phyloP scores from a whole-genome alignment of 768 basidiomycete genomes.

The Tephrocybe rancida region DNA sequence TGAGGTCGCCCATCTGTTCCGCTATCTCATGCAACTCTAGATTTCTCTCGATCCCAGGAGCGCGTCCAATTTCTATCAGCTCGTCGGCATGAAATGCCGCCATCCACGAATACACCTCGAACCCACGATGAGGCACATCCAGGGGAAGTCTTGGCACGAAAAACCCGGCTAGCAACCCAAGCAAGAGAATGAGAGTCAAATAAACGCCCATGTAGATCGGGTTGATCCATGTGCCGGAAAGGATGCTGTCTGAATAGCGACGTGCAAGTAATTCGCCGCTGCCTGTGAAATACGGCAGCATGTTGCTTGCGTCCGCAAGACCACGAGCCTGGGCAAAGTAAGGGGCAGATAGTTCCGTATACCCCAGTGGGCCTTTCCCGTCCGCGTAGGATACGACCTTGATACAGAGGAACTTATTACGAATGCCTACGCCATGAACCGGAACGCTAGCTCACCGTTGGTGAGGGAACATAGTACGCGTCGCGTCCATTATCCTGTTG shows the following conservation, averaged over 20 bases:
- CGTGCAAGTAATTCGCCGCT: conserved; percentile 36
- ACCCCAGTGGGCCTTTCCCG: conserved; percentile 37
- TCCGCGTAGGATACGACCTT: conserved; percentile 40
- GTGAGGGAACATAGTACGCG: conserved; percentile 40
- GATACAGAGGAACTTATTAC: not conserved
- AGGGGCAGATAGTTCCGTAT: conserved; percentile 35
- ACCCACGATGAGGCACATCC: conserved; percentile 29
- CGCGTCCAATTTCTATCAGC: conserved; percentile 22
- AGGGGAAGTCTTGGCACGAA: conserved; percentile 30
- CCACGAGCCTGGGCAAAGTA: conserved; percentile 35
- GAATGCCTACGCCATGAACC: not conserved
- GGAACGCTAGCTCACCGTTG: conserved; percentile 29
- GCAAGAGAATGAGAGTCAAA: conserved; percentile 23
- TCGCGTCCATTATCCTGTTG: conserved; percentile 40
- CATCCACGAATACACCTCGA: conserved; percentile 32
- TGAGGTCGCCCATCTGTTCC: conserved; percentile 27
- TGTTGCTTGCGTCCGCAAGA: conserved; percentile 39
- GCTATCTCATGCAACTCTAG: conserved; percentile 32
- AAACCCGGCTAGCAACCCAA: conserved; percentile 33
- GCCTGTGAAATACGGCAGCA: conserved; percentile 45
- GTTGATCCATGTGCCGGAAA: conserved; percentile 28
- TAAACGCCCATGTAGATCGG: conserved; percentile 24
- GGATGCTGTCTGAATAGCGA: conserved; percentile 31
- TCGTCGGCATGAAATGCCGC: conserved; percentile 31
- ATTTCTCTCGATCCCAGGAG: conserved; percentile 23